A percentile compares a stretch with the other conserved stretches of the same genome.
phyloP scores from a whole-genome alignment of 1,284 basidiomycete species.

The Neotropicomus parvogracilis region DNA sequence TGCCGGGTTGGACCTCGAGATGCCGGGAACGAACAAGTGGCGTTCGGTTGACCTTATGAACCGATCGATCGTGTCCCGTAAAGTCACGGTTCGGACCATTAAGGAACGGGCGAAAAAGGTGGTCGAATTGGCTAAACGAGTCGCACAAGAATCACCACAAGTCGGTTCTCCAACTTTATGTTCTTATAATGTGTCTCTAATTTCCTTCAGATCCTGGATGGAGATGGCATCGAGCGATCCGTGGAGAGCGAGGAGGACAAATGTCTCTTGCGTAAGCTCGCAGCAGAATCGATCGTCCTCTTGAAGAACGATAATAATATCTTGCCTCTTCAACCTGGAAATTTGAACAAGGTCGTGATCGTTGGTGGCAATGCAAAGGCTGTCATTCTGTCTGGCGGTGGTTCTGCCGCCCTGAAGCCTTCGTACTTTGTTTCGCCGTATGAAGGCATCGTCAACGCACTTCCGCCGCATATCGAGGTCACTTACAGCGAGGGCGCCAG shows the following conservation, averaged over 20 bases:
- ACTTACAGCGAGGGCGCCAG: slow-evolving; percentile 62
- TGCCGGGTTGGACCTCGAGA: slow-evolving; percentile 77
- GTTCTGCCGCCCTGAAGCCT: slow-evolving; percentile 69
- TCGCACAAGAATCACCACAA: slow-evolving; percentile 59
- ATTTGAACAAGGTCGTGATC: slow-evolving; percentile 65
- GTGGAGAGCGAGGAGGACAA: slow-evolving; percentile 57
- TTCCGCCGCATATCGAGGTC: slow-evolving; percentile 46
- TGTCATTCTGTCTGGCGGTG: slow-evolving; percentile 67
- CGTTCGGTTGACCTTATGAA: slow-evolving; percentile 61
- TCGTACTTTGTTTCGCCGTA: slow-evolving; percentile 72
- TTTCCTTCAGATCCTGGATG: slow-evolving; percentile 52
- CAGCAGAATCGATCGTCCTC: slow-evolving; percentile 66
- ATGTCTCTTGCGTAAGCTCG: slow-evolving; percentile 60
- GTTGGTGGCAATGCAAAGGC: slow-evolving; percentile 76
- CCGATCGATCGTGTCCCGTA: slow-evolving; percentile 59
- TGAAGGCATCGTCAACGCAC: slow-evolving; percentile 57
- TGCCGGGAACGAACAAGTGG: slow-evolving; percentile 74
- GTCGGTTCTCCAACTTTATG: slow-evolving; percentile 30
- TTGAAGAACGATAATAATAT: slow-evolving; percentile 65
- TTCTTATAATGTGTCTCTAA: background rate
- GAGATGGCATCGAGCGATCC: slow-evolving; percentile 61
- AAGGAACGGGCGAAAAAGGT: slow-evolving; percentile 68
- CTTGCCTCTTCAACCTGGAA: slow-evolving; percentile 55
- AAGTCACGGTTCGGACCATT: slow-evolving; percentile 61
- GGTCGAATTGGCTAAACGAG: slow-evolving; percentile 61